A percentile compares a stretch with the other conserved stretches of the same genome.
Evolutionary conservation across 768 basidiomycete genomes (phyloP).

Genomic region (Suillus fuscotomentosus): DNA sequence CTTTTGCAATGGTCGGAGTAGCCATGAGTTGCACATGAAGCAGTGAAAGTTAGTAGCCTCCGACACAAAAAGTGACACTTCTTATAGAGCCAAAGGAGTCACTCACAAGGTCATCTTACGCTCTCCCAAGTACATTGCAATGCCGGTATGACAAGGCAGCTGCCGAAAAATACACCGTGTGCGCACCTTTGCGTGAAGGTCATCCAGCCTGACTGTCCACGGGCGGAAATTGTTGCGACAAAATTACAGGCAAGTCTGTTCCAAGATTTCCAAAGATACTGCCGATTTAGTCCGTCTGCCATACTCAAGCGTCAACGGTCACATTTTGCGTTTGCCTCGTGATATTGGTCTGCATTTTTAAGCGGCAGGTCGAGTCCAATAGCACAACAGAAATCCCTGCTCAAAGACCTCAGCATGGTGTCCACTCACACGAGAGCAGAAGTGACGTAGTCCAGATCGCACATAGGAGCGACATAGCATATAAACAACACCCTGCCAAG

Average conservation of each 20-base stretch:
- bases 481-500: conserved; percentile 2
- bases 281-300: neutral
- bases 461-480: neutral
- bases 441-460: neutral
- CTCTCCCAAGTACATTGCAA: neutral
- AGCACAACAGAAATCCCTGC: neutral
- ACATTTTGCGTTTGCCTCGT: neutral
- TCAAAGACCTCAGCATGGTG: neutral
- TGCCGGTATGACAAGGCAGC: neutral
- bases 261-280: neutral
- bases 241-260: neutral
- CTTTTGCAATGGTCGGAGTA: neutral
- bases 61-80: neutral
- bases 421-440: neutral
- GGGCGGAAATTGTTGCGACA: neutral
- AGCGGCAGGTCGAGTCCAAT: neutral
- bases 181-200: neutral
- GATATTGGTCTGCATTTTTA: neutral
- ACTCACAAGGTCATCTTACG: neutral
- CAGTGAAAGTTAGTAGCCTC: neutral
- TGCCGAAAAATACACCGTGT: neutral
- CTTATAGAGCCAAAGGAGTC: neutral
- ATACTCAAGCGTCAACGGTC: neutral
- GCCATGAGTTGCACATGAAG: neutral
- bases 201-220: neutral